Evolutionary conservation across 768 basidiomycete genomes (phyloP).

Genomic region (Kwoniella heveanensis): DNA sequence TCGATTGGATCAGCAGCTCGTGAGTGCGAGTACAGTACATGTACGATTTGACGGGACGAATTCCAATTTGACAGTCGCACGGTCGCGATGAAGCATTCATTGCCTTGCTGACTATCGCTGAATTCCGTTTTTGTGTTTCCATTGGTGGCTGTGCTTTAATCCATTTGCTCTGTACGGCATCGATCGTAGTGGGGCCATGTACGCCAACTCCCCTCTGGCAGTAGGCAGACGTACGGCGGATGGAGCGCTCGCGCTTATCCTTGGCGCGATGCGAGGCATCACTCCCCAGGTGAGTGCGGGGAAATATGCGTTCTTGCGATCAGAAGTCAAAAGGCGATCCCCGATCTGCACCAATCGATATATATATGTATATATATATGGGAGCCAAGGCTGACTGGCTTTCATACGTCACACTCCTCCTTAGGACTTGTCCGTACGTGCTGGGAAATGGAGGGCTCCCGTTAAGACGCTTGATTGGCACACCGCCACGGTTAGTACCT

Average conservation of each 20-base stretch:
- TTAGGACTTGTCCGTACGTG: slow-evolving; percentile 30
- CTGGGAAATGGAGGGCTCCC: slow-evolving; percentile 20
- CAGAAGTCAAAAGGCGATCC: too few relatives aligned
- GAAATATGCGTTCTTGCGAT: background rate
- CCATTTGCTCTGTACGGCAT: too few relatives aligned
- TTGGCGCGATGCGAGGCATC: slow-evolving; percentile 33
- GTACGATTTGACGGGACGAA: too few relatives aligned
- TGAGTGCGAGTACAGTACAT: too few relatives aligned
- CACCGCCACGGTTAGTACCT: slow-evolving; percentile 16
- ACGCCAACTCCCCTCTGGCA: slow-evolving; percentile 38
- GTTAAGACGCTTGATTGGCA: slow-evolving; percentile 20
- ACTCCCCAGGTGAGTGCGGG: slow-evolving; percentile 26
- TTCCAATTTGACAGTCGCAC: too few relatives aligned
- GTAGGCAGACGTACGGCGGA: slow-evolving; percentile 47
- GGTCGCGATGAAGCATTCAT: too few relatives aligned
- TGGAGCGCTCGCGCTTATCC: slow-evolving; percentile 32
- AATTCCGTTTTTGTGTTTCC: background rate
- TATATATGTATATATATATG: too few relatives aligned
- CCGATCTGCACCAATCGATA: too few relatives aligned
- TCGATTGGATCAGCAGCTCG: slow-evolving; percentile 51
- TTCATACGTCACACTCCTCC: background rate
- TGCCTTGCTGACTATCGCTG: too few relatives aligned
- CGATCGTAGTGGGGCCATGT: slow-evolving; percentile 31
- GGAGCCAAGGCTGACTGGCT: background rate
- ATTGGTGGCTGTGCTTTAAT: background rate